Evolutionary conservation across 441 rosid genomes (phyloP).

Genomic region (Arabidopsis hybrid): DNA sequence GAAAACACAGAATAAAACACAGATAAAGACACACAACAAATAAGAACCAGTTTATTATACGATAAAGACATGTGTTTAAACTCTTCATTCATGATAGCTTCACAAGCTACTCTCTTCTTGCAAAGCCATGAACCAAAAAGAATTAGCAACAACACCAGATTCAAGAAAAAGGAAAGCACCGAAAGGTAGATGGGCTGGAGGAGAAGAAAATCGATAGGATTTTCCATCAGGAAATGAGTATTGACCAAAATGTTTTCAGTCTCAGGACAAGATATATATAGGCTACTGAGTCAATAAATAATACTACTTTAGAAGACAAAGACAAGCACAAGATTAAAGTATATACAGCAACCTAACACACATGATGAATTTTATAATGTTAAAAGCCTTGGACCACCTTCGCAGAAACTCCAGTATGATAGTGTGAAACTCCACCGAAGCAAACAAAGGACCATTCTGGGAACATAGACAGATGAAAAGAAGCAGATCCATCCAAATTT

Average conservation of each 20-base stretch:
- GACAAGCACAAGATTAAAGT: not conserved
- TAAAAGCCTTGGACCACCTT: slow-evolving; percentile 18
- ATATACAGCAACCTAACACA: not conserved
- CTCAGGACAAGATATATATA: slow-evolving; percentile 19
- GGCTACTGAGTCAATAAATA: slow-evolving; percentile 39
- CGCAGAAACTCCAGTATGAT: slow-evolving; percentile 31
- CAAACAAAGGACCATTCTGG: not conserved
- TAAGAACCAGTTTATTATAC: slow-evolving; percentile 50
- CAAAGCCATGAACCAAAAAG: slow-evolving; percentile 54
- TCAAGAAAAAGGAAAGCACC: slow-evolving; percentile 58
- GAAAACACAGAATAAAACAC: slow-evolving; percentile 54
- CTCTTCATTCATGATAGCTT: slow-evolving; percentile 39
- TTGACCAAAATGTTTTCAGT: slow-evolving; percentile 24
- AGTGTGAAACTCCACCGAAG: not conserved
- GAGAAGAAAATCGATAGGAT: slow-evolving; percentile 47
- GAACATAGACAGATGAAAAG: slow-evolving; percentile 12
- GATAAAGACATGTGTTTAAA: slow-evolving; percentile 33
- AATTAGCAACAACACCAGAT: slow-evolving; percentile 57
- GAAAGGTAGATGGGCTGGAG: slow-evolving; percentile 54
- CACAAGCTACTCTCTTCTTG: slow-evolving; percentile 43
- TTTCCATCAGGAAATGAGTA: slow-evolving; percentile 38
- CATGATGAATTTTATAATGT: not conserved
- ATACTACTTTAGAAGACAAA: slow-evolving; percentile 37
- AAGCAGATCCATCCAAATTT: not conserved
- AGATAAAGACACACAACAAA: slow-evolving; percentile 63